A percentile compares a stretch with the other conserved stretches of the same genome.
Evolutionary conservation across 495 filamentous ascomycete genomes (phyloP).

Genomic region (Cercophora scortea): DNA sequence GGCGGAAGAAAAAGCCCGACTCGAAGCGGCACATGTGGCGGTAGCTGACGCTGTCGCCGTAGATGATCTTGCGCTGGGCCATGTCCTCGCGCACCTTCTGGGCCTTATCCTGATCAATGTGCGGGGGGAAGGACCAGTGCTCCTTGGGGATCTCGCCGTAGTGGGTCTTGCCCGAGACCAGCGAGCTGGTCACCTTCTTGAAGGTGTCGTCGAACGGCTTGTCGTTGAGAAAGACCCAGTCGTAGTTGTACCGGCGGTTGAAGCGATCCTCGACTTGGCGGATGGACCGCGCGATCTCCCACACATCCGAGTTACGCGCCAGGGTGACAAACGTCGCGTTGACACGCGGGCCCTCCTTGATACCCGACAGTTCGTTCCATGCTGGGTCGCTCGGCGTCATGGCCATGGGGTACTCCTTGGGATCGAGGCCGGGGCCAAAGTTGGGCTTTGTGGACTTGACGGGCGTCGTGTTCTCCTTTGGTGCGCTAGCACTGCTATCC

Average conservation of each 20-base stretch:
- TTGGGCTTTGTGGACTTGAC: neutral
- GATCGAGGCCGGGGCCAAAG: conserved; percentile 14
- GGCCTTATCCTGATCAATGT: conserved; percentile 82
- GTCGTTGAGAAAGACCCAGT: conserved; percentile 99
- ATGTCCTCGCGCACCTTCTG: conserved; percentile 75
- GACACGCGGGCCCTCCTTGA: conserved; percentile 57
- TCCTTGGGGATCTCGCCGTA: conserved; percentile 80
- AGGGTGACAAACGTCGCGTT: conserved; percentile 97
- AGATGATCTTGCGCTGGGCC: conserved; percentile 79
- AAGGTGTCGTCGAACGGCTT: conserved; percentile 85
- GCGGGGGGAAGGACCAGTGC: conserved; percentile 84
- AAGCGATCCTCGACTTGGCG: conserved; percentile 95
- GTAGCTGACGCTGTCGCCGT: conserved; percentile 87
- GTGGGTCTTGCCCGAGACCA: conserved; percentile 84
- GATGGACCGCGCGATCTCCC: conserved; percentile 94
- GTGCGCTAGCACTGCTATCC: too few relatives aligned
- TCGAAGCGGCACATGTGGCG: conserved; percentile 94
- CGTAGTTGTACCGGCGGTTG: conserved; percentile 92
- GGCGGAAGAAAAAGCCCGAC: conserved; percentile 89
- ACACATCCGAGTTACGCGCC: conserved; percentile 85
- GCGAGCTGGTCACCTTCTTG: conserved; percentile 79
- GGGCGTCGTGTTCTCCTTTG: too few relatives aligned
- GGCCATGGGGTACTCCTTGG: conserved; percentile 43
- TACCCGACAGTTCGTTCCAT: conserved; percentile 43
- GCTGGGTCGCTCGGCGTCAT: conserved; percentile 36